Evolutionary conservation across 208 protist genomes (phyloP).

Genomic region (Leishmania lainsoni): DNA sequence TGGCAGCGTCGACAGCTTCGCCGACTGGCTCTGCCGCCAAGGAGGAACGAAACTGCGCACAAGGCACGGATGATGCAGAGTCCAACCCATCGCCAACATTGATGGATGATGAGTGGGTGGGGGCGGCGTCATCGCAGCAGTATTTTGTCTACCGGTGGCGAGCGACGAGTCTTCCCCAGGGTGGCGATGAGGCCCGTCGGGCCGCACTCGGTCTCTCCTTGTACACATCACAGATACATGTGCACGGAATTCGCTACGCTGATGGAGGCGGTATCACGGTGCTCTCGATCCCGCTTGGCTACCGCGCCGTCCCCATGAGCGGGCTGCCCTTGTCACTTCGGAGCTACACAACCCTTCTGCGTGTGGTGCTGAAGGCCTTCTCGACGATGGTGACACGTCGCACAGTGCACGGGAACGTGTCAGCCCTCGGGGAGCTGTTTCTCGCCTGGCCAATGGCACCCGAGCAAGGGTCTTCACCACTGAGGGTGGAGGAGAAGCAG

Average conservation of each 20-base stretch:
- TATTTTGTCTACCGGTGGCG: constrained; percentile 76
- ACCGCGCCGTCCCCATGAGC: constrained; percentile 59
- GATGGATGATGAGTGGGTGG: background rate
- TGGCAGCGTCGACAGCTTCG: background rate
- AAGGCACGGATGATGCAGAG: constrained; percentile 2
- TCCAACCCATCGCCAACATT: background rate
- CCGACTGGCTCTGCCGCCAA: background rate
- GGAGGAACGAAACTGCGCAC: background rate
- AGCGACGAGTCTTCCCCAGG: constrained; percentile 27
- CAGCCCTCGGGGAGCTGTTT: constrained; percentile 60
- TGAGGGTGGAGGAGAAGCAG: background rate
- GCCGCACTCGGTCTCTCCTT: constrained; percentile 67
- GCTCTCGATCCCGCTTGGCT: constrained; percentile 47
- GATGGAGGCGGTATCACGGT: constrained; percentile 68
- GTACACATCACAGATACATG: constrained; percentile 39
- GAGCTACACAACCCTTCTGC: constrained; percentile 57
- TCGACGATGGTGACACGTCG: constrained; percentile 72
- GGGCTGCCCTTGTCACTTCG: constrained; percentile 48
- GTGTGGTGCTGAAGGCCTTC: constrained; percentile 55
- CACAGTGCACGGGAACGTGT: constrained; percentile 68
- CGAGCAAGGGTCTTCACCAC: too few relatives aligned
- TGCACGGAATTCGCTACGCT: constrained; percentile 51
- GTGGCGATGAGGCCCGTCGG: constrained; percentile 58
- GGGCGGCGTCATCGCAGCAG: constrained; percentile 13
- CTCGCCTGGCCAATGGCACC: constrained; percentile 39